phyloP scores from a whole-genome alignment of 176 grass and related monocot genomes.

The Phyllostachys edulis region DNA sequence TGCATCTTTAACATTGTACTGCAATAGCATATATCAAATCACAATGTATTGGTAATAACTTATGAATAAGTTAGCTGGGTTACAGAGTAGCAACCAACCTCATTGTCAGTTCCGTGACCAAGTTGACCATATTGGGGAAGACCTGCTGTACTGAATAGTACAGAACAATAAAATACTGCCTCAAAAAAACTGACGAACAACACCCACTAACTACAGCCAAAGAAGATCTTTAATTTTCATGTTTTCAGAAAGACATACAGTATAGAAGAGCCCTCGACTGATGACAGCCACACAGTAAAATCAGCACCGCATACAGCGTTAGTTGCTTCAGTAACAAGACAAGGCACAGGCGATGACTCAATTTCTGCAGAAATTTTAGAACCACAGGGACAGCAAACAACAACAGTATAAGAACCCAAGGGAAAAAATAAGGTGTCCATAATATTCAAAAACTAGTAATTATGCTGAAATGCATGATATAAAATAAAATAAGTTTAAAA shows the following conservation, averaged over 20 bases:
- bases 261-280: conserved; percentile 92
- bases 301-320: conserved; percentile 77
- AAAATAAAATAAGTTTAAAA: neutral
- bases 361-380: conserved; percentile 67
- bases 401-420: neutral
- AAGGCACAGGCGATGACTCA: conserved; percentile 67
- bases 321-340: conserved; percentile 74
- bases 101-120: conserved; percentile 97
- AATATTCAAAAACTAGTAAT: neutral
- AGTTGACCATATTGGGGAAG: conserved; percentile 97
- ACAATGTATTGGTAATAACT: conserved; percentile 18
- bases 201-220: conserved; percentile 34
- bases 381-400: conserved; percentile 5
- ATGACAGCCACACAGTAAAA: conserved; percentile 92
- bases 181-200: conserved; percentile 41
- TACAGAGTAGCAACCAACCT: conserved; percentile 47
- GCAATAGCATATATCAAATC: conserved; percentile 38
- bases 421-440: neutral
- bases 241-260: conserved; percentile 60
- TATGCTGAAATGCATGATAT: conserved; percentile 9
- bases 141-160: conserved; percentile 72
- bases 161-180: conserved; percentile 48
- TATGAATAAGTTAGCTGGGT: neutral
- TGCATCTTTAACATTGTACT: conserved; percentile 92
- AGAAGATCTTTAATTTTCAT: neutral